Evolutionary conservation across 345 rosid genomes (phyloP).

Genomic region (Turnera subulata): DNA sequence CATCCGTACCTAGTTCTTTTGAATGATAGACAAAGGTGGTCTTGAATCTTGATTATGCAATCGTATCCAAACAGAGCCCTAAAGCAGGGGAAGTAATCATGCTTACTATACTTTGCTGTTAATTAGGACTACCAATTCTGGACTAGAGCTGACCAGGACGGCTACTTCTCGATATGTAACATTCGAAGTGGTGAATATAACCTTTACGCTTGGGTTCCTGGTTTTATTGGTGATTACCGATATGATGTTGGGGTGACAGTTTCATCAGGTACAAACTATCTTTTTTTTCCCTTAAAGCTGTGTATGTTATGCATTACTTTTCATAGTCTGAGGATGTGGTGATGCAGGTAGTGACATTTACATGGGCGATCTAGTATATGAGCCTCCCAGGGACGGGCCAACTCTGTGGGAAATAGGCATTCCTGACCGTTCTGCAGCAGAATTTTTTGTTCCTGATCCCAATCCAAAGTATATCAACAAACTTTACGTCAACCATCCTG

Average conservation of each 20-base stretch:
- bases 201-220: constrained; percentile 28
- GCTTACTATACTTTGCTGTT: neutral
- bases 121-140: constrained; percentile 23
- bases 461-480: constrained; percentile 19
- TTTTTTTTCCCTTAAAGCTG: neutral
- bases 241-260: constrained; percentile 11
- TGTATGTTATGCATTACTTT: neutral
- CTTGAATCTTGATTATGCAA: too few species aligned
- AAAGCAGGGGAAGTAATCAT: neutral
- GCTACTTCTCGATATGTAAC: constrained; percentile 16
- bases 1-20: too few species aligned
- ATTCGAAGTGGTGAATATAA: constrained; percentile 17
- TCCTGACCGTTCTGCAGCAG: constrained; percentile 28
- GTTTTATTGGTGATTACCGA: constrained; percentile 23
- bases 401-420: constrained; percentile 30
- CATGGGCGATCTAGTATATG: constrained; percentile 18
- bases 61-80: too few species aligned
- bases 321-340: neutral
- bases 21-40: too few species aligned
- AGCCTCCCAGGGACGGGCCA: constrained; percentile 30
- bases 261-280: constrained; percentile 20
- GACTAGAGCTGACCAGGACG: constrained; percentile 16
- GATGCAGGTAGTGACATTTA: constrained; percentile 16
- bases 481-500: constrained; percentile 29
- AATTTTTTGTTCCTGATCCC: constrained; percentile 24